These are phyloP conservation scores for Erythrophleum fordii DNA, from an alignment of 306 rosid genomes.

Conservation along the genomic window DNA sequence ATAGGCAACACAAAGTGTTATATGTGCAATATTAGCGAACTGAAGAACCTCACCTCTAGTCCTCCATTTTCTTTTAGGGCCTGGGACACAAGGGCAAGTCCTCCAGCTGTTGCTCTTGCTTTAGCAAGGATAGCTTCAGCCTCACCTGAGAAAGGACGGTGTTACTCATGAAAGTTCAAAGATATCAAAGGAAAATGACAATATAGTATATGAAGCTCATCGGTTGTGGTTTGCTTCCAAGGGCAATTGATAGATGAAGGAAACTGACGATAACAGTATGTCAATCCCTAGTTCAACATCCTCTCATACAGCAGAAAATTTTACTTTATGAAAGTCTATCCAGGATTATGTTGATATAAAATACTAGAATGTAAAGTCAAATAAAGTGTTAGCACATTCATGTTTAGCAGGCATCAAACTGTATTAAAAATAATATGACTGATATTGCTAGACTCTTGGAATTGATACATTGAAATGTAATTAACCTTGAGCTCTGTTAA, in stretches of 20 bases:
- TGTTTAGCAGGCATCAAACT: constrained; percentile 26
- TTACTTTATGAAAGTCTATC: neutral
- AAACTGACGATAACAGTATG: constrained; percentile 27
- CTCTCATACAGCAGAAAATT: constrained; percentile 24
- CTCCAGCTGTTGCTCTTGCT: constrained; percentile 92
- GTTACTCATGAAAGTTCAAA: constrained; percentile 30
- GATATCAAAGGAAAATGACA: constrained; percentile 29
- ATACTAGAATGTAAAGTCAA: constrained; percentile 17
- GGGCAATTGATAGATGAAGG: constrained; percentile 22
- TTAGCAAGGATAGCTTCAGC: constrained; percentile 92
- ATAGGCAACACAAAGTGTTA: neutral
- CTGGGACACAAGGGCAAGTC: constrained; percentile 70
- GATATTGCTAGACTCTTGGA: constrained; percentile 5
- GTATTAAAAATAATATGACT: constrained; percentile 18
- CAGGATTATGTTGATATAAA: constrained; percentile 4
- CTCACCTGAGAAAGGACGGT: constrained; percentile 67
- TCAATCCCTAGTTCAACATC: constrained; percentile 28
- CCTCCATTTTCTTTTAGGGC: constrained; percentile 83
- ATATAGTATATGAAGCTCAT: constrained; percentile 16
- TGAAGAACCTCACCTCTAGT: constrained; percentile 67
- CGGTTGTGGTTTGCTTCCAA: neutral
- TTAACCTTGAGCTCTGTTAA: constrained; percentile 76
- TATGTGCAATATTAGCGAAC: constrained; percentile 28
- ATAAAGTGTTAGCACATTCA: constrained; percentile 29
- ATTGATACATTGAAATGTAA: constrained; percentile 8